A percentile compares a stretch with the other conserved stretches of the same genome.
phyloP scores from a whole-genome alignment of 139 green algal species.

The Closterium sp. region DNA sequence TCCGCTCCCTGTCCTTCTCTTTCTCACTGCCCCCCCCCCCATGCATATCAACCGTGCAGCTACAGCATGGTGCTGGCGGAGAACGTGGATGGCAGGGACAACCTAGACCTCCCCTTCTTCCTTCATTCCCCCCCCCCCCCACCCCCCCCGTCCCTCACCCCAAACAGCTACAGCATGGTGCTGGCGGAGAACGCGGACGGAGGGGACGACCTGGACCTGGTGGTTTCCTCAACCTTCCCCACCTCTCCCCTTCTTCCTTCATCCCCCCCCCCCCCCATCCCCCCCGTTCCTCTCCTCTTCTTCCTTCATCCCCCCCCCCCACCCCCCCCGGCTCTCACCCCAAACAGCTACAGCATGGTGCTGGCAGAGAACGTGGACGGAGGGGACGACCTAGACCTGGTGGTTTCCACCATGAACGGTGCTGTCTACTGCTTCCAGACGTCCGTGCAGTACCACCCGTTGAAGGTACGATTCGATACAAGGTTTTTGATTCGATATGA shows the following conservation, averaged over 20 bases:
- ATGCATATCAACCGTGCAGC: not conserved
- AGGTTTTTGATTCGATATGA: no score
- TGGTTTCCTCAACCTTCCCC: slow-evolving; percentile 57
- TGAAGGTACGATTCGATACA: slow-evolving; percentile 67
- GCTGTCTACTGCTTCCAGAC: slow-evolving; percentile 88
- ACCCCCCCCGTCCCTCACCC: not conserved
- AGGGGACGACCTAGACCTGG: slow-evolving; percentile 68
- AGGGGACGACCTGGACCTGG: slow-evolving; percentile 66
- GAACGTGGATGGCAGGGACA: slow-evolving; percentile 71
- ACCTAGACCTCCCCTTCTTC: slow-evolving; percentile 57
- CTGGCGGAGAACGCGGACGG: slow-evolving; percentile 88
- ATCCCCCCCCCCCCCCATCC: not conserved
- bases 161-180: slow-evolving; percentile 73
- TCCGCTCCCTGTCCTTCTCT: not conserved
- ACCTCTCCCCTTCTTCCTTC: not conserved
- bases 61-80: slow-evolving; percentile 89
- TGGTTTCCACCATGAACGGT: slow-evolving; percentile 93
- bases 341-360: slow-evolving; percentile 73
- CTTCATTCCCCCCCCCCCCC: not conserved
- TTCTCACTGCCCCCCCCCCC: not conserved
- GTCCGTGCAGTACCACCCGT: slow-evolving; percentile 67
- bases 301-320: not conserved
- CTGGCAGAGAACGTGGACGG: slow-evolving; percentile 88
- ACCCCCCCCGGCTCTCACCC: not conserved
- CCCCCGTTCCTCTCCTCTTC: not conserved